These are phyloP conservation scores for Galium porrigens DNA, from an alignment of 305 asterid species.

Conservation along the genomic window DNA sequence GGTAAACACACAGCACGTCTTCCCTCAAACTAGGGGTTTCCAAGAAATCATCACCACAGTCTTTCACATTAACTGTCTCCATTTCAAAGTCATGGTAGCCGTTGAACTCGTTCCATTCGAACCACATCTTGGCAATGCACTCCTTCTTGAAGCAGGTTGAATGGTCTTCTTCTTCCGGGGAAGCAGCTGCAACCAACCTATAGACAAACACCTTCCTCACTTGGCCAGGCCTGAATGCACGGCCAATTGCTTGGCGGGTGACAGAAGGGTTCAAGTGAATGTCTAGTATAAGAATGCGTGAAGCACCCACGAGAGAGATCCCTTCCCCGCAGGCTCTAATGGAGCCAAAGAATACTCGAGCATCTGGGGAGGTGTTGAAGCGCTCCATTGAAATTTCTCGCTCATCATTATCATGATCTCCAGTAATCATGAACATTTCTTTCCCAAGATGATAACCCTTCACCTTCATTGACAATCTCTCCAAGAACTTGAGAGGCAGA, in stretches of 20 bases:
- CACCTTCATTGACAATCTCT: slow-evolving; percentile 48
- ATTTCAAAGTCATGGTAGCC: slow-evolving; percentile 49
- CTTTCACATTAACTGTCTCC: slow-evolving; percentile 41
- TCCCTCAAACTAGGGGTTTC: slow-evolving; percentile 53
- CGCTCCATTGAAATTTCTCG: slow-evolving; percentile 63
- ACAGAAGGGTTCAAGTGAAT: slow-evolving; percentile 84
- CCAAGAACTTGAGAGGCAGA: slow-evolving; percentile 71
- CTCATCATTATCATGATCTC: slow-evolving; percentile 57
- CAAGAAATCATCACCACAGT: slow-evolving; percentile 52
- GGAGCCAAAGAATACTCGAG: slow-evolving; percentile 89
- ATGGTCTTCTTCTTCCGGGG: slow-evolving; percentile 84
- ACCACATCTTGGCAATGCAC: slow-evolving; percentile 87
- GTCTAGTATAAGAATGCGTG: slow-evolving; percentile 67
- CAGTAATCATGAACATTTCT: slow-evolving; percentile 88
- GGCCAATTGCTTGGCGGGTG: slow-evolving; percentile 93
- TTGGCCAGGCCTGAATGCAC: slow-evolving; percentile 96
- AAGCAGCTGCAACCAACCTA: slow-evolving; percentile 54
- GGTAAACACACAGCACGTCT: slow-evolving; percentile 42
- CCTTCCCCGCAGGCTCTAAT: slow-evolving; percentile 96
- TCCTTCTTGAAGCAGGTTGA: slow-evolving; percentile 78
- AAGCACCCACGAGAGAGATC: slow-evolving; percentile 87
- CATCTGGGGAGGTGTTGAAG: slow-evolving; percentile 55
- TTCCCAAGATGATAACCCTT: slow-evolving; percentile 54
- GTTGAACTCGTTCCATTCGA: slow-evolving; percentile 70
- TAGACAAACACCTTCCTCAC: slow-evolving; percentile 60